These are phyloP conservation scores for Coemansia sp. DNA, from an alignment of 192 early-diverging fungal species.

Conservation along the genomic window DNA sequence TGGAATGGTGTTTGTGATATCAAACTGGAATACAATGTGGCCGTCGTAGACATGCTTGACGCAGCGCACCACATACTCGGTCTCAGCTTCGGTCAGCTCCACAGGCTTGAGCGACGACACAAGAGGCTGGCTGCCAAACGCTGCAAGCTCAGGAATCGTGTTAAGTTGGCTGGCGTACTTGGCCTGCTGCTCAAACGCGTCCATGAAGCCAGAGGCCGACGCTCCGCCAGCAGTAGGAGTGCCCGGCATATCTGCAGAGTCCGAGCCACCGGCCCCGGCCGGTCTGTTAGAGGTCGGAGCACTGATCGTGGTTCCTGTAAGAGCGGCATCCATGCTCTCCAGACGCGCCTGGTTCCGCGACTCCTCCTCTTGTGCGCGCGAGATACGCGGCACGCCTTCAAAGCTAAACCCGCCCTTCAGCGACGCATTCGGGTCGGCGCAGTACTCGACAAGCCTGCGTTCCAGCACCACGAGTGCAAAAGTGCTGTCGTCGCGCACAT, in stretches of 20 bases:
- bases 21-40: conserved; percentile 96
- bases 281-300: conserved; percentile 8
- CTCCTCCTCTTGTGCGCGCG: conserved; percentile 83
- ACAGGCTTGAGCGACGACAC: conserved; percentile 77
- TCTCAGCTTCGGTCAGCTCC: conserved; percentile 90
- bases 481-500: conserved; percentile 83
- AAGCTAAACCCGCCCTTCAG: conserved; percentile 76
- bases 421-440: conserved; percentile 64
- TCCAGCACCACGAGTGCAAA: conserved; percentile 86
- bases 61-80: conserved; percentile 91
- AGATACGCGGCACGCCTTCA: conserved; percentile 74
- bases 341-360: conserved; percentile 64
- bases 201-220: conserved; percentile 22
- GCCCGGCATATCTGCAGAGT: conserved; percentile 3
- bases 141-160: conserved; percentile 78
- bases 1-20: conserved; percentile 92
- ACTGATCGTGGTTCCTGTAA: conserved; percentile 45
- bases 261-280: background rate
- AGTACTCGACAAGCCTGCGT: conserved; percentile 83
- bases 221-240: conserved; percentile 10
- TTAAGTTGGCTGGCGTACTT: conserved; percentile 77
- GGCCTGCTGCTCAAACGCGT: conserved; percentile 61
- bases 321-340: conserved; percentile 47
- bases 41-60: conserved; percentile 91
- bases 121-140: conserved; percentile 70